phyloP scores from a whole-genome alignment of 176 grass and related monocot genomes.

The Oryza longistaminata region DNA sequence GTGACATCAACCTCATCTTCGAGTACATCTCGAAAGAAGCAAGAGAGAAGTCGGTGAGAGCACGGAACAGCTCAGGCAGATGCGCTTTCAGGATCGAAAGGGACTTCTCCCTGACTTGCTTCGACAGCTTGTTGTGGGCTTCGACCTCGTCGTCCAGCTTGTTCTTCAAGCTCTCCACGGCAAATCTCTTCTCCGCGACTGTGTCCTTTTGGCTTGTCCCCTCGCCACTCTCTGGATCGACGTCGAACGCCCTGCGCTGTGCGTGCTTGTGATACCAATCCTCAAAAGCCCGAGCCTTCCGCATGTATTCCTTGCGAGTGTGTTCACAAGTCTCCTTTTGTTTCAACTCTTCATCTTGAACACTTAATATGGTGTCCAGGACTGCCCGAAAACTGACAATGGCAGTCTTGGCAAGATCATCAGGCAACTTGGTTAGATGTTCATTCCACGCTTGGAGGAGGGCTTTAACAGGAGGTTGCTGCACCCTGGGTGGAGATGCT shows the following conservation, averaged over 20 bases:
- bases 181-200: slow-evolving; percentile 62
- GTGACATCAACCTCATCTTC: slow-evolving; percentile 64
- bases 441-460: slow-evolving; percentile 84
- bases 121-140: slow-evolving; percentile 57
- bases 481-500: slow-evolving; percentile 72
- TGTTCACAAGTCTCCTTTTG: slow-evolving; percentile 75
- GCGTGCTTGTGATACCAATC: slow-evolving; percentile 87
- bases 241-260: slow-evolving; percentile 48
- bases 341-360: slow-evolving; percentile 95
- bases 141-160: slow-evolving; percentile 68
- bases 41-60: slow-evolving; percentile 68
- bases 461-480: slow-evolving; percentile 71
- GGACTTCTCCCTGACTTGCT: slow-evolving; percentile 94
- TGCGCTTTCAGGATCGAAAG: slow-evolving; percentile 73
- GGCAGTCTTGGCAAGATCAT: slow-evolving; percentile 76
- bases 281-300: slow-evolving; percentile 76
- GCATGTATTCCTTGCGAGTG: slow-evolving; percentile 55
- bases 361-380: slow-evolving; percentile 63
- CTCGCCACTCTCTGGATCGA: slow-evolving; percentile 49
- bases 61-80: slow-evolving; percentile 84
- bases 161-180: slow-evolving; percentile 71
- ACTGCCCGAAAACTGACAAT: slow-evolving; percentile 81
- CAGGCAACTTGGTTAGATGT: slow-evolving; percentile 67
- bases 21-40: slow-evolving; percentile 65
- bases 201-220: slow-evolving; percentile 60